Percentiles rank a stretch among this genome's conserved stretches.
These are phyloP conservation scores for Carallia brachiata DNA, from an alignment of 345 rosid genomes.

Conservation along the genomic window DNA sequence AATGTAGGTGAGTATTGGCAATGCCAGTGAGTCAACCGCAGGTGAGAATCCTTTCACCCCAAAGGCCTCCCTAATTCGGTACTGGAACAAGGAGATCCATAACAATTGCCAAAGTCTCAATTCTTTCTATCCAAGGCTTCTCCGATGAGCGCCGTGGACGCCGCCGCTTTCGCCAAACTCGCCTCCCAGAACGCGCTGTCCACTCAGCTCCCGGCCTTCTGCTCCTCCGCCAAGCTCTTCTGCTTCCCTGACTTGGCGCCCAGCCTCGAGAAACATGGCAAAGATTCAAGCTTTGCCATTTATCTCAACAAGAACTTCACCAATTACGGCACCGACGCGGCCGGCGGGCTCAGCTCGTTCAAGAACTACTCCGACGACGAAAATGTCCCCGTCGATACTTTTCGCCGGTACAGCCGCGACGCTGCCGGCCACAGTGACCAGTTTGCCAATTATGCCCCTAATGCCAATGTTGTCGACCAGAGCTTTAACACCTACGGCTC, in stretches of 20 bases:
- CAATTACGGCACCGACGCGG: conserved; percentile 51
- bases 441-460: conserved; percentile 30
- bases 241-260: conserved; percentile 52
- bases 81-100: conserved; percentile 81
- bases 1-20: conserved; percentile 21
- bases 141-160: conserved; percentile 59
- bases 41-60: conserved; percentile 73
- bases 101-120: conserved; percentile 38
- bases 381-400: conserved; percentile 28
- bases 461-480: conserved; percentile 53
- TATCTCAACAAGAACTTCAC: conserved; percentile 73
- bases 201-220: conserved; percentile 60
- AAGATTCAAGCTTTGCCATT: conserved; percentile 48
- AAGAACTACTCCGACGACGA: conserved; percentile 37
- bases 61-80: conserved; percentile 64
- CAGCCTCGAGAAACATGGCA: conserved; percentile 12
- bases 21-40: neutral
- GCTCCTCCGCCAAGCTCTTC: conserved; percentile 77
- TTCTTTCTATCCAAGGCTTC: conserved; percentile 81
- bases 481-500: conserved; percentile 73
- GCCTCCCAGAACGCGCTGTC: conserved; percentile 59
- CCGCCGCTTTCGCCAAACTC: conserved; percentile 65
- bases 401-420: conserved; percentile 38
- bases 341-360: conserved; percentile 59
- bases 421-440: conserved; percentile 25